Base-by-base conservation (phyloP, 805 yeast species). In the Kodamaea restingae region DNA sequence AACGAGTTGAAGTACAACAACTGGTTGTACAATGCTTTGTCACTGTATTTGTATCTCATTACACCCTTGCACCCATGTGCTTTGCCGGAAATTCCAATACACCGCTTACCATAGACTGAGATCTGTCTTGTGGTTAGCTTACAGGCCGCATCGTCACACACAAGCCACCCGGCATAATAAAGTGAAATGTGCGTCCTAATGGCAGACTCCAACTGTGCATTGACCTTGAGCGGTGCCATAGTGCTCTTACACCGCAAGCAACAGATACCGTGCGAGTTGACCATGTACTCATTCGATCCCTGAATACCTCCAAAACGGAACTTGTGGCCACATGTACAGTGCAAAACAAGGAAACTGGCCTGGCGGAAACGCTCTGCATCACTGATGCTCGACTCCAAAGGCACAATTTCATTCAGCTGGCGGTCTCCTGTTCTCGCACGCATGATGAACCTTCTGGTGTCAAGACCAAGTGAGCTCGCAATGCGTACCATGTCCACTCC, bases 91-190 rank as follows among this genome's bases (percentile, higher is more conserved):
- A 60, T 60, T 30, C 86, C 84, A 43, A 88, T 70, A 59, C 98
- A 88, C 48, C 91, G 74, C 49, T 81, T 78, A 38, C 98, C 98
- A 54, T 86, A 88, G 3, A 90, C 96, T 15, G 90, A 79, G 17
- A 93, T 74, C 55, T 90, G 95, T 45, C 96, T 73, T 0, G 97
- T 90, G 11, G 71, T 71, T 38, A 77, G 69, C 2, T 84, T 86
- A 64, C 98, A 91, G 1, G 93, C 75, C 4, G 79, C 56, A 51
- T 93, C 97, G 58, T 85, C 95, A 65, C 99, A 93, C 0, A 60
- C 63, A 33, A 88, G 65, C 87, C 93, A 80, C 4, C 90, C 91
- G n/a, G 85, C 80, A 58, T 93, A 93, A 59, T 90, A 93, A 22
- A 71, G 56, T 0, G 88, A 72, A 36, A 91, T 80, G 47, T 80